phyloP scores from a whole-genome alignment of 2,329 filamentous ascomycete species.

The Cryphonectria carpinicola region DNA sequence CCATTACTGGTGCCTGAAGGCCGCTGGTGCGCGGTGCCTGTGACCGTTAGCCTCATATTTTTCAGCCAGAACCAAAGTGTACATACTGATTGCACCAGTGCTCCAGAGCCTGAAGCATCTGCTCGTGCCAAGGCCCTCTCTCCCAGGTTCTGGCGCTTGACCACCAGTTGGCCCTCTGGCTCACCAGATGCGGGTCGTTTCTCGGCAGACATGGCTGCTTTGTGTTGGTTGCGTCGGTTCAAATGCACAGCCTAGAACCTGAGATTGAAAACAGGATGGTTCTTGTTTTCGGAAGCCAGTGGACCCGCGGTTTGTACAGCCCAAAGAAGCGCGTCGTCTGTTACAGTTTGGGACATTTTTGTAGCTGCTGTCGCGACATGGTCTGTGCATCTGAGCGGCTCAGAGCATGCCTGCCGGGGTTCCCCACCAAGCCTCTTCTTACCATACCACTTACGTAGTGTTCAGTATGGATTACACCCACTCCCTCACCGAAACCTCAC shows the following conservation, averaged over 20 bases:
- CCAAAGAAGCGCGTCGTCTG: not conserved
- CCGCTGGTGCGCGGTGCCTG: constrained; percentile 80
- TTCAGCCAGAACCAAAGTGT: not conserved
- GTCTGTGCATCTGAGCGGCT: constrained; percentile 18
- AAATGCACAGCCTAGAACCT: not conserved
- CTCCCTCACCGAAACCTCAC: constrained; percentile 17
- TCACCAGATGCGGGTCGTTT: constrained; percentile 89
- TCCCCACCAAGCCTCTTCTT: constrained; percentile 5
- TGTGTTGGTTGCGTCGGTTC: not conserved
- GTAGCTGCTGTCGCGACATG: constrained; percentile 14
- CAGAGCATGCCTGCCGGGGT: constrained; percentile 23
- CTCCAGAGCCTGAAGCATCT: constrained; percentile 51
- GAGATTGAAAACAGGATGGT: not conserved
- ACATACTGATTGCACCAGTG: constrained; percentile 57
- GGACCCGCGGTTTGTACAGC: not conserved
- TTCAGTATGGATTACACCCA: not conserved
- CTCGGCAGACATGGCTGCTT: constrained; percentile 75
- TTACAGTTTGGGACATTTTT: constrained; percentile 22
- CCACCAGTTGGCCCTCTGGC: constrained; percentile 78
- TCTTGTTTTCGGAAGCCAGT: too few species aligned
- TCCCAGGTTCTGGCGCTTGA: constrained; percentile 83
- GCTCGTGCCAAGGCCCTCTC: constrained; percentile 54
- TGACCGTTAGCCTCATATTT: constrained; percentile 32
- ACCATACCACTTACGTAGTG: constrained; percentile 1
- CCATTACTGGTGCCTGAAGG: constrained; percentile 91